These are phyloP conservation scores for Solanum bulbocastanum DNA, from an alignment of 257 asterid genomes.

Conservation along the genomic window DNA sequence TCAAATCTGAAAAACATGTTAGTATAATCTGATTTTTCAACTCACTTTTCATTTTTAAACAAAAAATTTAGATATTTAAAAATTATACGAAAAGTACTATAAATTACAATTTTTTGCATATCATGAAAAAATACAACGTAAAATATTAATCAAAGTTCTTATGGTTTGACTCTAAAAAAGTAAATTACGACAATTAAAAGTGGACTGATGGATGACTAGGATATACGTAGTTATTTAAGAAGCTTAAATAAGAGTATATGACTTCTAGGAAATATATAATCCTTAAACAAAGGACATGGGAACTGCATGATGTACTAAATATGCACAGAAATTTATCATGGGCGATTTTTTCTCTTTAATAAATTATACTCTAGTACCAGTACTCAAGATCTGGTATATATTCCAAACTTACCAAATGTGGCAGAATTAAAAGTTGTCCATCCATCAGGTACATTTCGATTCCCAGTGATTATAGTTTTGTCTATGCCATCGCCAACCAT, in stretches of 20 bases:
- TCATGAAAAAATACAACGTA: too few species aligned
- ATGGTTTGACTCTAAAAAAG: too few species aligned
- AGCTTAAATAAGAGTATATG: background rate
- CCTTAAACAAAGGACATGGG: background rate
- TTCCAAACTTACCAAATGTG: conserved; percentile 18
- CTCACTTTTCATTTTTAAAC: too few species aligned
- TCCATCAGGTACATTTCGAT: conserved; percentile 19
- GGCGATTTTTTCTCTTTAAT: background rate
- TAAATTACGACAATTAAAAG: too few species aligned
- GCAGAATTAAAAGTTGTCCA: conserved; percentile 30
- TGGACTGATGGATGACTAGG: background rate
- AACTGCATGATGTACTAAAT: background rate
- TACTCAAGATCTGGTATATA: background rate
- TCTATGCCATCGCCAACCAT: conserved; percentile 27
- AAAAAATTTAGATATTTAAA: too few species aligned
- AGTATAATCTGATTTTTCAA: too few species aligned
- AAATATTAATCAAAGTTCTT: too few species aligned
- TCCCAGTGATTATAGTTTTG: conserved; percentile 18
- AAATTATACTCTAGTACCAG: background rate
- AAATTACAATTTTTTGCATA: too few species aligned
- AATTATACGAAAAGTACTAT: too few species aligned
- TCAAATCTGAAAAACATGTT: too few species aligned
- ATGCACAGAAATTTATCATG: background rate
- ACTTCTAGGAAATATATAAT: background rate
- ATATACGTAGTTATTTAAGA: background rate